Evolutionary conservation across 371 early-diverging fungal species (phyloP).

Genomic region (Mucor lusitanicus): DNA sequence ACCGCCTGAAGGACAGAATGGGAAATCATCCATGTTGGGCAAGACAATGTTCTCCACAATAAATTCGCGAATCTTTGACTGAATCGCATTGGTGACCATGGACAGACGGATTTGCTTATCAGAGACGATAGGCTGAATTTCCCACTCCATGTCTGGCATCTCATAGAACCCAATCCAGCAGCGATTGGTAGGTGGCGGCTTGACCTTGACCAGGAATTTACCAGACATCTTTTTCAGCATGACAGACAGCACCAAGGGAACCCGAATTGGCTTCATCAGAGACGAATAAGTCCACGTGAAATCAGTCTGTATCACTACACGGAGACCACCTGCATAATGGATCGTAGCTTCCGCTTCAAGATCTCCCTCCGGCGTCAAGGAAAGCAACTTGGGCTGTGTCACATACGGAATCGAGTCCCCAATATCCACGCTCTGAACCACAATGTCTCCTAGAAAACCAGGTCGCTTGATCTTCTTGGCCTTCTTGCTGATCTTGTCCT

Average conservation of each 20-base stretch:
- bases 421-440: conserved; percentile 70
- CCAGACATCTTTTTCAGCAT: conserved; percentile 68
- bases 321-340: conserved; percentile 75
- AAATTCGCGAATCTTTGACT: conserved; percentile 80
- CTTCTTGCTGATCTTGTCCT: conserved; percentile 66
- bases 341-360: conserved; percentile 73
- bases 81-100: conserved; percentile 80
- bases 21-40: conserved; percentile 90
- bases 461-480: conserved; percentile 67
- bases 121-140: conserved; percentile 82
- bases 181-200: conserved; percentile 84
- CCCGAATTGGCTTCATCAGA: conserved; percentile 67
- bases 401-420: conserved; percentile 85
- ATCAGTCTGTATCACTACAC: conserved; percentile 72
- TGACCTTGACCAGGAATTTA: conserved; percentile 74
- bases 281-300: conserved; percentile 43
- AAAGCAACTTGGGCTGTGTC: conserved; percentile 72
- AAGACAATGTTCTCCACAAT: conserved; percentile 79
- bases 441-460: conserved; percentile 76
- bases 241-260: conserved; percentile 77
- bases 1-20: conserved; percentile 70
- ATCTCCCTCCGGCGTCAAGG: conserved; percentile 69
- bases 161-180: conserved; percentile 88
- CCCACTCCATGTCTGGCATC: conserved; percentile 74
- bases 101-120: conserved; percentile 80